These are phyloP conservation scores for Inga oerstediana DNA, from an alignment of 306 rosid species.

Conservation along the genomic window DNA sequence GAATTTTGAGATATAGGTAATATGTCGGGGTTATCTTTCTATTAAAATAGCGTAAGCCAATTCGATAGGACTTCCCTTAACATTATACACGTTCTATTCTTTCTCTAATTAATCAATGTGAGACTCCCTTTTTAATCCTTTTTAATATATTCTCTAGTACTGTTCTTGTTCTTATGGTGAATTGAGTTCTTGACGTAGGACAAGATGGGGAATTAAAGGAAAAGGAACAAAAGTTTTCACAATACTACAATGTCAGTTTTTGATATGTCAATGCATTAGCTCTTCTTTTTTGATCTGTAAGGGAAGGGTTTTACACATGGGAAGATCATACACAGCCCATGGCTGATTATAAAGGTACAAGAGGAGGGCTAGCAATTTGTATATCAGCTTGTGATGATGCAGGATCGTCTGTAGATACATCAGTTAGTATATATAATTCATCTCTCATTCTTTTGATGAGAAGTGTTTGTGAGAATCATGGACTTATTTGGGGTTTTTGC, in stretches of 20 bases:
- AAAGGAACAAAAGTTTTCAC: neutral
- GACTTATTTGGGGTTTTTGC: neutral
- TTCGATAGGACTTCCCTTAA: too few species aligned
- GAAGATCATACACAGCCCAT: constrained; percentile 37
- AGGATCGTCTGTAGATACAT: constrained; percentile 50
- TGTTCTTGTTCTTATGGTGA: neutral
- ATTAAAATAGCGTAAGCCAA: too few species aligned
- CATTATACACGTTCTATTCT: too few species aligned
- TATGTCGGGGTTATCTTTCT: too few species aligned
- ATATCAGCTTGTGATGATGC: constrained; percentile 56
- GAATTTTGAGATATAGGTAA: too few species aligned
- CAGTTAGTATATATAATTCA: constrained; percentile 31
- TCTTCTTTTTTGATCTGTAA: constrained; percentile 14
- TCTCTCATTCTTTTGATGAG: neutral
- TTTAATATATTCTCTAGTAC: too few species aligned
- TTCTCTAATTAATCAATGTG: too few species aligned
- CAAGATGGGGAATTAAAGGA: neutral
- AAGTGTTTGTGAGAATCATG: neutral
- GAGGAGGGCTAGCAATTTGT: constrained; percentile 55
- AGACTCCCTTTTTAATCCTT: too few species aligned
- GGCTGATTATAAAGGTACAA: constrained; percentile 52
- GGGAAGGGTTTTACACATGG: constrained; percentile 51
- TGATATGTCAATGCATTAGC: neutral
- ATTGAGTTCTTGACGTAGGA: neutral
- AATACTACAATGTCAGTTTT: neutral